phyloP scores from a whole-genome alignment of 257 asterid genomes.

The Nicotiana undulata region DNA sequence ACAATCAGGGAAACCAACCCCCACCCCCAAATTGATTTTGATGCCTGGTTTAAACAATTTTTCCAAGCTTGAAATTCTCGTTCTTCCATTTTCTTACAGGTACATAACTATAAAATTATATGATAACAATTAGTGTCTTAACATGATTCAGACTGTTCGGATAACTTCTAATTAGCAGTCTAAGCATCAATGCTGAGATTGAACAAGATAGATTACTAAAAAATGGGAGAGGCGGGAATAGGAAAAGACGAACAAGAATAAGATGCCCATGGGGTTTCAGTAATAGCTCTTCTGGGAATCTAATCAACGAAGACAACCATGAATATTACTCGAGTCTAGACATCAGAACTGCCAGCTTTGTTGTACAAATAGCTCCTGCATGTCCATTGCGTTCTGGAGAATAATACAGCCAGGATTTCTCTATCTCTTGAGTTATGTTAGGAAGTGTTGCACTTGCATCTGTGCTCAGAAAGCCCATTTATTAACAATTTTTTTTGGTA shows the following conservation, averaged over 20 bases:
- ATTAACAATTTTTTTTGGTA: neutral
- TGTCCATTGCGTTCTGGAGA: neutral
- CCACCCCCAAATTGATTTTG: neutral
- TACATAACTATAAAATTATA: neutral
- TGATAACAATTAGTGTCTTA: neutral
- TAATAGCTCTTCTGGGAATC: neutral
- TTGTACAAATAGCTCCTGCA: neutral
- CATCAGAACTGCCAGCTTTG: neutral
- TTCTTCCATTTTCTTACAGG: neutral
- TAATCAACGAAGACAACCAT: neutral
- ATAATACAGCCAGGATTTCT: neutral
- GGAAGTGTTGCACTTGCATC: neutral
- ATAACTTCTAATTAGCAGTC: neutral
- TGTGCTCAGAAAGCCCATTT: neutral
- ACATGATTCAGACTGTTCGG: neutral
- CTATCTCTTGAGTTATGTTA: neutral
- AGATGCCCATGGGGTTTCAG: neutral
- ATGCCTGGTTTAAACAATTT: neutral
- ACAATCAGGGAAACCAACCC: neutral
- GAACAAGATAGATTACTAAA: neutral
- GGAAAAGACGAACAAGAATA: neutral
- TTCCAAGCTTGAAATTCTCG: neutral
- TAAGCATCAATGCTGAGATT: neutral
- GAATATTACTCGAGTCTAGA: neutral
- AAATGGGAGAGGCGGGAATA: neutral